Evolutionary conservation across 2,329 filamentous ascomycete species (phyloP), one percentile per base, ranked within the genome.

Genomic region (Apiospora koreana): DNA sequence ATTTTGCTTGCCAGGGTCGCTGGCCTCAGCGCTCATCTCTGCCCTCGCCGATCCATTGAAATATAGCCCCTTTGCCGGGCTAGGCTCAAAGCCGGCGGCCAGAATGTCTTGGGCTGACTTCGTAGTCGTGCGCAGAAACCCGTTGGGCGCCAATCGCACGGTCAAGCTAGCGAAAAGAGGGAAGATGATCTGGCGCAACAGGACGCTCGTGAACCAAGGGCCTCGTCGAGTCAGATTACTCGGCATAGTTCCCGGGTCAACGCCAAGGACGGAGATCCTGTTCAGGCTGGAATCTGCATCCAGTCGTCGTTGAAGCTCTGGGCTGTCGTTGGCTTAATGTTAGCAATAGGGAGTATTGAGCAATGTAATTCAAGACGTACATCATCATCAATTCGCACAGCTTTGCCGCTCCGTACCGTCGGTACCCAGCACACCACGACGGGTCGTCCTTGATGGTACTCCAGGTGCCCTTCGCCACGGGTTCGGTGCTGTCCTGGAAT

Each of bases 351-450:
- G 28, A 46, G 9, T 3, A 4, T 18, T 3, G 46, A 25, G 6
- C n/a, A 28, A 18, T n/a, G 9, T n/a, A n/a, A n/a, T n/a, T 6
- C n/a, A 65, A 54, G 23, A 25, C 74, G 46, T 75, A 74, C 72
- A 74, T 71, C 76, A 79, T 77, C 76, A 78, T 78, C 4, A 77
- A 50, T 16, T 69, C 25, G 62, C 72, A 78, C 12, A 79, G 67
- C 68, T 79, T 79, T 1, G 74, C 41, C 1, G 78, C 78, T 0
- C 72, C 76, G 65, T 78, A 79, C 6, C 78, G 76, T 41, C 78
- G 69, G 46, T 73, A 73, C 1, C 76, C 77, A n/a, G 68, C 71
- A 4, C 65, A 25, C 10, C 62, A 77, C 6, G 75, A 74, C 8
- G 75, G 70, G 46, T 78, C 74, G 28, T 78, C 75, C 25, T 68